These are phyloP conservation scores for Phytophthora lateralis DNA, from an alignment of 352 stramenopile genomes.

Conservation along the genomic window DNA sequence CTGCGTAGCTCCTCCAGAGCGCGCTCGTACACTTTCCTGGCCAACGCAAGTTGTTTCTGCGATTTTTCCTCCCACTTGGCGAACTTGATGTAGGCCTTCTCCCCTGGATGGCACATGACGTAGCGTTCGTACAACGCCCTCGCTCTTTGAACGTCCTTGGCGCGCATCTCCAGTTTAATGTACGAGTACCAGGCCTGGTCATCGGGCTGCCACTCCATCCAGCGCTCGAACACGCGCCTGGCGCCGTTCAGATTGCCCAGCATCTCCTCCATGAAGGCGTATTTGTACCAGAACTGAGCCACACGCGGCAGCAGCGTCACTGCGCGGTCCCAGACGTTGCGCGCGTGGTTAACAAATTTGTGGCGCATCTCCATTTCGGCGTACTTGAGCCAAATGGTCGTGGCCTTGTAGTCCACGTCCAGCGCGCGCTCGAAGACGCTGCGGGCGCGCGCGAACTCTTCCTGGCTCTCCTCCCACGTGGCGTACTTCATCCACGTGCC, in stretches of 20 bases:
- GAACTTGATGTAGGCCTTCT: conserved; percentile 97
- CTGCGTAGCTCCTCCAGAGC: conserved; percentile 91
- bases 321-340: conserved; percentile 95
- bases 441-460: conserved; percentile 96
- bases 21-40: conserved; percentile 95
- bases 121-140: conserved; percentile 95
- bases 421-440: conserved; percentile 98
- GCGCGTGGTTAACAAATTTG: conserved; percentile 99
- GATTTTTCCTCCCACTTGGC: conserved; percentile 98
- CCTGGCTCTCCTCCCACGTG: conserved; percentile 98
- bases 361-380: conserved; percentile 99
- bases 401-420: conserved; percentile 97
- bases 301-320: conserved; percentile 96
- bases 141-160: conserved; percentile 84
- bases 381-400: conserved; percentile 98
- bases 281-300: conserved; percentile 99
- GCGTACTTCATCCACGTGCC: conserved; percentile 99
- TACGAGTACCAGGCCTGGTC: conserved; percentile 98
- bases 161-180: conserved; percentile 98
- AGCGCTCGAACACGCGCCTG: conserved; percentile 96
- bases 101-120: conserved; percentile 88
- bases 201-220: conserved; percentile 98
- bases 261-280: conserved; percentile 99
- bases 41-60: conserved; percentile 91
- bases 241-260: conserved; percentile 94